Evolutionary conservation across 2,329 filamentous ascomycete species (phyloP).

Genomic region (Claviceps sp.): DNA sequence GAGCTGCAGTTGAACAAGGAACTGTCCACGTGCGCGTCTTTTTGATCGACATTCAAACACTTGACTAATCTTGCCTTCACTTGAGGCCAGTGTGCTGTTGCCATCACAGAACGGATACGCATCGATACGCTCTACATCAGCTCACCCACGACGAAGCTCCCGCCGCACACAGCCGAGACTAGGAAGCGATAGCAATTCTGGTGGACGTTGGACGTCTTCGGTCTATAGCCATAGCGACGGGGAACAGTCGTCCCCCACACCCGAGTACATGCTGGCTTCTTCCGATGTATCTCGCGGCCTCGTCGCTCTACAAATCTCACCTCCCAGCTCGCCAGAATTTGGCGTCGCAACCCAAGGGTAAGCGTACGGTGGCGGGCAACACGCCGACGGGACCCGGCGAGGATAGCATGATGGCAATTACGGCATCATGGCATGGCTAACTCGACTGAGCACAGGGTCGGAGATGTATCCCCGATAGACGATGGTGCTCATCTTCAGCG

Average conservation of each 20-base stretch:
- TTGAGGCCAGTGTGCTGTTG: conserved; percentile 5
- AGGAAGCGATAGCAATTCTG: conserved; percentile 14
- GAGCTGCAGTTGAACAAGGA: background rate
- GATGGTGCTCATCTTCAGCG: conserved; percentile 25
- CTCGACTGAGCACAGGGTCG: conserved; percentile 10
- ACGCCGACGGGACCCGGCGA: background rate
- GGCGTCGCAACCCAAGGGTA: conserved; percentile 25
- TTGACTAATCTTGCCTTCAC: background rate
- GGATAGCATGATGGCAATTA: background rate
- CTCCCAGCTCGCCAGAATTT: conserved; percentile 43
- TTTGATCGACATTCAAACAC: background rate
- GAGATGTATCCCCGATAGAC: conserved; percentile 41
- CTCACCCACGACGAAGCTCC: conserved; percentile 24
- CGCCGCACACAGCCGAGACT: conserved; percentile 12
- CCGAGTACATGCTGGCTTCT: conserved; percentile 21
- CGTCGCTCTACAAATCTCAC: conserved; percentile 38
- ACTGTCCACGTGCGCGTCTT: background rate
- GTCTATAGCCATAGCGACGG: conserved; percentile 29
- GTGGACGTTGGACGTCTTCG: conserved; percentile 41
- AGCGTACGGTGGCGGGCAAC: conserved; percentile 12
- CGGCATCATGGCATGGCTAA: background rate
- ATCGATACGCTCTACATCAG: conserved; percentile 14
- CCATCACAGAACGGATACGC: conserved; percentile 9
- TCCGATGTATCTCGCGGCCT: conserved; percentile 14
- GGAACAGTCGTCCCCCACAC: conserved; percentile 16